Conservation (phyloP, 108 stramenopile genomes). For the Hondaea fermentalgiana region DNA sequence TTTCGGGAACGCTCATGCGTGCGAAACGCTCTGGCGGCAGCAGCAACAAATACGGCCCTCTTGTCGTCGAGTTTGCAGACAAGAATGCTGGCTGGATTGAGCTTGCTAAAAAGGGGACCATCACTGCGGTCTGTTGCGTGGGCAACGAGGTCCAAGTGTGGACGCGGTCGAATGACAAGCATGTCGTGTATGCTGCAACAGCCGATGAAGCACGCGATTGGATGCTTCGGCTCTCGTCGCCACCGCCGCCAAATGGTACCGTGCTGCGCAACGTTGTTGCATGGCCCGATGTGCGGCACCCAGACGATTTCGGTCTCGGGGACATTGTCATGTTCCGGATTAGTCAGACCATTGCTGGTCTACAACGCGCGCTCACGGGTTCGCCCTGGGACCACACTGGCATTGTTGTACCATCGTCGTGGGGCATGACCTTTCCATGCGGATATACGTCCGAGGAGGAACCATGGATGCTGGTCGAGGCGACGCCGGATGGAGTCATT, state of each 20-base stretch:
- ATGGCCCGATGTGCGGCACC: not conserved
- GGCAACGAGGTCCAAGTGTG: not conserved
- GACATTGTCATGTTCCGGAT: slow-evolving; percentile 2
- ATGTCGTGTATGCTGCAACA: not conserved
- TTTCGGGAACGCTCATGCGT: not conserved
- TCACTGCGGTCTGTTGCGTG: not conserved
- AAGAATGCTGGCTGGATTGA: not conserved
- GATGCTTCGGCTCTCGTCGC: not conserved
- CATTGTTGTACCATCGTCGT: not conserved
- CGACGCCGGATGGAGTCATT: not conserved
- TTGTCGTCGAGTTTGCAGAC: not conserved
- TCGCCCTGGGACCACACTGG: not conserved
- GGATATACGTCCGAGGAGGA: not conserved
- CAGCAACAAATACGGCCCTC: not conserved
- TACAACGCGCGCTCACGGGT: not conserved
- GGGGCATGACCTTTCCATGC: not conserved
- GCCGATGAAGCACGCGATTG: not conserved
- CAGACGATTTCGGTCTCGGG: not conserved
- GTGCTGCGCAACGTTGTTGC: not conserved
- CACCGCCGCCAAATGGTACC: not conserved
- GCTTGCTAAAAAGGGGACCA: not conserved
- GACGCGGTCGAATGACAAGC: not conserved
- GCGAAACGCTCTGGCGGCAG: not conserved
- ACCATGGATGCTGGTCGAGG: not conserved
- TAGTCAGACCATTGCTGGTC: not conserved